Evolutionary conservation across 768 basidiomycete species (phyloP), one percentile per base, ranked within the genome.

Genomic region (Podaxis rugospora): DNA sequence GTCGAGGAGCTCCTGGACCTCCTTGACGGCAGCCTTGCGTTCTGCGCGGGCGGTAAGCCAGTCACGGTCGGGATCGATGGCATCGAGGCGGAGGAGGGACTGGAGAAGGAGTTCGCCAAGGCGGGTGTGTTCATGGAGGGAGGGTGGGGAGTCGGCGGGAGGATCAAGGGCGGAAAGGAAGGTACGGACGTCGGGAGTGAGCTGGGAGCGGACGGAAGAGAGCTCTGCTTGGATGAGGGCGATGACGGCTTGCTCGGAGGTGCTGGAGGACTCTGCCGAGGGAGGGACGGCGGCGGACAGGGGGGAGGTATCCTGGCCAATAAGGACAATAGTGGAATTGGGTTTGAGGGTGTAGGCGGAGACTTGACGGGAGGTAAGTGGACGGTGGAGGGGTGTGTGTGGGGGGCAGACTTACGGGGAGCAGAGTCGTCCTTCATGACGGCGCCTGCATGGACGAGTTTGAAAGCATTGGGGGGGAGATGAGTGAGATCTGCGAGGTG

Each of bases 371-470:
- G 46, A 37, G 58, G 52, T 68, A 37, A 68, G 57, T 61, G 35
- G 27, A n/a, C 18, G 49, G 61, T 18, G 51, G 21, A 44, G 32
- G 44, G 46, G 46, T 37, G 18, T 14, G 61, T 42, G n/a, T 5
- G 51, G 47, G 44, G 39, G n/a, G n/a, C n/a, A 40, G 37, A 70
- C 82, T 76, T 65, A 90, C 87, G 75, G 50, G 87, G 82, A 6
- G 84, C 82, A 61, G 75, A 70, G 70, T 94, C 87, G 70, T 96
- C 93, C 66, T 88, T 89, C 83, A 98, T 89, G 72, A 97, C 83
- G 1, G 92, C 94, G 40, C 96, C 96, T 50, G 89, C 85, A 75
- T 90, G 88, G 64, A 98, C 86, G 68, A 98, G 82, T 71, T 94
- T 93, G 81, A 97, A 92, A 28, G 83, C 82, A 64, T 81, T 68